A percentile compares a stretch with the other conserved stretches of the same genome.
phyloP scores from a whole-genome alignment of 2,329 filamentous ascomycete genomes.

The Bipolaris cookei region DNA sequence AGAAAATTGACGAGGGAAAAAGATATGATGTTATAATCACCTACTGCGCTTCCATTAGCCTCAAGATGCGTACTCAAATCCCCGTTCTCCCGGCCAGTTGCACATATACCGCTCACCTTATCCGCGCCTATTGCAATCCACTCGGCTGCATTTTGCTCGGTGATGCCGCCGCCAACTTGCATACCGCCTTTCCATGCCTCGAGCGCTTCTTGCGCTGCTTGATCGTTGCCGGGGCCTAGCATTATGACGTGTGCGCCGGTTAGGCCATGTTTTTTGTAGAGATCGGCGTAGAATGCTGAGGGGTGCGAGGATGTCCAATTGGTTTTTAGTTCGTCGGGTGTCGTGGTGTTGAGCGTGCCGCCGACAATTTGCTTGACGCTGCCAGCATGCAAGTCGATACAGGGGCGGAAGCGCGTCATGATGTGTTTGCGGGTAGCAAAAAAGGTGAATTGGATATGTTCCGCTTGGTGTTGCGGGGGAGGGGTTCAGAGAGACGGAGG shows the following conservation, averaged over 20 bases:
- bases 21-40: constrained; percentile 97
- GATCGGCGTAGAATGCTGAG: constrained; percentile 76
- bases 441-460: neutral
- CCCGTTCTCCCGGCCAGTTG: neutral
- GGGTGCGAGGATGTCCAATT: constrained; percentile 90
- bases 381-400: constrained; percentile 96
- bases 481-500: constrained; percentile 26
- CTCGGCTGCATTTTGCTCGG: constrained; percentile 76
- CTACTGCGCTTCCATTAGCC: constrained; percentile 59
- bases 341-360: constrained; percentile 70
- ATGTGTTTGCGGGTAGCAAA: neutral
- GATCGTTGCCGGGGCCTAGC: constrained; percentile 86
- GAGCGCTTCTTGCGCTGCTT: constrained; percentile 78
- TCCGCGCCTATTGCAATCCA: constrained; percentile 91
- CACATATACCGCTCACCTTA: constrained; percentile 67
- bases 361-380: constrained; percentile 99
- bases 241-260: constrained; percentile 93
- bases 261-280: constrained; percentile 79
- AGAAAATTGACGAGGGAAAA: constrained; percentile 85
- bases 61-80: neutral
- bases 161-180: constrained; percentile 95
- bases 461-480: constrained; percentile 22
- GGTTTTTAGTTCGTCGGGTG: constrained; percentile 68
- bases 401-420: constrained; percentile 95
- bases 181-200: constrained; percentile 78